Evolutionary conservation across 129 eudicot genomes (phyloP).

Genomic region (Scalesia atractyloides): DNA sequence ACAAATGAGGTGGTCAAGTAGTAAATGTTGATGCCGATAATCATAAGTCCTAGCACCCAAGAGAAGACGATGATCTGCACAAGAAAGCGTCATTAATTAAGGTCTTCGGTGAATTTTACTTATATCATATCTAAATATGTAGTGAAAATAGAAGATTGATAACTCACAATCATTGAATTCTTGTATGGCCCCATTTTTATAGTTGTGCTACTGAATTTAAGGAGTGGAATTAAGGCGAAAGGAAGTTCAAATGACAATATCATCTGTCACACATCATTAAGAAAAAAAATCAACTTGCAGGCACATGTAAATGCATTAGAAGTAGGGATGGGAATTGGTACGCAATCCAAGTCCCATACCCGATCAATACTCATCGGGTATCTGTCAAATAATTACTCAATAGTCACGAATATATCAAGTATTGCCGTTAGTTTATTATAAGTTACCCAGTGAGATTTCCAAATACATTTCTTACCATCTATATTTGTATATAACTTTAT

Average conservation of each 20-base stretch:
- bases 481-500: too few species aligned
- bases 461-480: too few species aligned
- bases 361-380: too few species aligned
- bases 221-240: slow-evolving; percentile 81
- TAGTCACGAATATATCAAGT: too few species aligned
- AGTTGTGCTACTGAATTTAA: slow-evolving; percentile 71
- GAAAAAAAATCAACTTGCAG: slow-evolving; percentile 1
- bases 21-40: slow-evolving; percentile 82
- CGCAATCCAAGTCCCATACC: too few species aligned
- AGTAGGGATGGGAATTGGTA: background rate
- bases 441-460: too few species aligned
- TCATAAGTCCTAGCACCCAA: slow-evolving; percentile 77
- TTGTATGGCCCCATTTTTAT: slow-evolving; percentile 81
- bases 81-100: background rate
- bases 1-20: slow-evolving; percentile 72
- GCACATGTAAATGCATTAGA: background rate
- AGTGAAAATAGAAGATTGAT: background rate
- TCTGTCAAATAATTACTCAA: too few species aligned
- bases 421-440: too few species aligned
- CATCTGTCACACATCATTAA: slow-evolving; percentile 49
- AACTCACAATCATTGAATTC: slow-evolving; percentile 58
- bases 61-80: slow-evolving; percentile 64
- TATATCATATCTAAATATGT: background rate
- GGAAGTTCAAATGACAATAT: slow-evolving; percentile 84
- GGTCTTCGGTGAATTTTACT: background rate